Conservation (phyloP, 306 rosid species). For the Quercus engelmannii region DNA sequence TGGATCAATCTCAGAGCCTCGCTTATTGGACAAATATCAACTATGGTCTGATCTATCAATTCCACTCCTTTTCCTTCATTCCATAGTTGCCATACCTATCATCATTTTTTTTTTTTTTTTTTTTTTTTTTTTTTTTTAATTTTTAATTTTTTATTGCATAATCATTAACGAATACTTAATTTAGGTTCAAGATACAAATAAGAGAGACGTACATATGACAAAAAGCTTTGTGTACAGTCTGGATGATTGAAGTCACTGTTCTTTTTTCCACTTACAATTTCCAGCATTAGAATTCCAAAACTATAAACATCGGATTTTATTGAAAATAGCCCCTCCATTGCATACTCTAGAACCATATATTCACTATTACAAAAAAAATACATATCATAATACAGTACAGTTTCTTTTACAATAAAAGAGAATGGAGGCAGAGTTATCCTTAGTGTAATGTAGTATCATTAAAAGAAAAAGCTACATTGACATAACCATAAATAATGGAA, state of each 20-base stretch:
- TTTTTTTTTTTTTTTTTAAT: too few species aligned
- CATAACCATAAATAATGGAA: too few species aligned
- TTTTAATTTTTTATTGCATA: not conserved
- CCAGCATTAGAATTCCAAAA: conserved; percentile 30
- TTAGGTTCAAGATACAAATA: not conserved
- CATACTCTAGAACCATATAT: conserved; percentile 38
- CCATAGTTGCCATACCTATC: conserved; percentile 20
- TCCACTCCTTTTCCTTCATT: conserved; percentile 17
- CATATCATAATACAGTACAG: not conserved
- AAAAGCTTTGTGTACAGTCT: not conserved
- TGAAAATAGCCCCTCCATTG: conserved; percentile 12
- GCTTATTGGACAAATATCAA: not conserved
- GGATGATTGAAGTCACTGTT: not conserved
- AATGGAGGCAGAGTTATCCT: not conserved
- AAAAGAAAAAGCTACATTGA: too few species aligned
- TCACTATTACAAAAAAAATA: not conserved
- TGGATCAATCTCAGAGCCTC: conserved; percentile 19
- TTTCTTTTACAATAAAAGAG: not conserved
- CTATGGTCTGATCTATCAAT: not conserved
- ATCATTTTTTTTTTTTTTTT: not conserved
- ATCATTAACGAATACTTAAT: too few species aligned
- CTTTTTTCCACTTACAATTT: conserved; percentile 13
- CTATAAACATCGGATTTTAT: conserved; percentile 27
- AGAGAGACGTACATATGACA: conserved; percentile 7
- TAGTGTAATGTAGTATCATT: too few species aligned